These are phyloP conservation scores for Adansonia grandidieri DNA, from an alignment of 441 rosid genomes.

Conservation along the genomic window DNA sequence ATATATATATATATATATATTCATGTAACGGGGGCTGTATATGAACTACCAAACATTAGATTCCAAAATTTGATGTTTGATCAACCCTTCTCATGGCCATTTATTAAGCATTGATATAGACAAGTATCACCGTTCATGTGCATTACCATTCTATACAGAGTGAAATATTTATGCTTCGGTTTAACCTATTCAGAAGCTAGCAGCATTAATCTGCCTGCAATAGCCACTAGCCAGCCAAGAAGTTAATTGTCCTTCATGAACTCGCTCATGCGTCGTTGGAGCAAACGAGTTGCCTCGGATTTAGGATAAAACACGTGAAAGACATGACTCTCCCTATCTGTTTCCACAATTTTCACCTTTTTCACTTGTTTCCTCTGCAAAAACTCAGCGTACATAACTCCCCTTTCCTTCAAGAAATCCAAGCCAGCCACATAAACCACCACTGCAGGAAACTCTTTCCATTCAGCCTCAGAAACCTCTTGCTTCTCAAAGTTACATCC, in stretches of 20 bases:
- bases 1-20: too few relatives aligned
- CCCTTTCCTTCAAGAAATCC: slow-evolving; percentile 70
- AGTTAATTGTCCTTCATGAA: slow-evolving; percentile 42
- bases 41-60: neutral
- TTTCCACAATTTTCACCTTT: slow-evolving; percentile 45
- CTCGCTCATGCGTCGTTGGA: slow-evolving; percentile 54
- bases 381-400: slow-evolving; percentile 50
- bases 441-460: slow-evolving; percentile 51
- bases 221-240: neutral
- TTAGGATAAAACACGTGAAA: slow-evolving; percentile 52
- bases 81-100: neutral
- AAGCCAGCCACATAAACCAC: slow-evolving; percentile 51
- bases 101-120: neutral
- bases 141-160: slow-evolving; percentile 2
- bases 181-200: slow-evolving; percentile 7
- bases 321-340: slow-evolving; percentile 50
- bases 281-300: slow-evolving; percentile 49
- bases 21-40: neutral
- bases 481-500: slow-evolving; percentile 56
- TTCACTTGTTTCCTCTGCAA: slow-evolving; percentile 46
- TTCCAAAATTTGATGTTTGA: neutral
- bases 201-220: neutral
- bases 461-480: slow-evolving; percentile 36
- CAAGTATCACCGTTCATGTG: neutral
- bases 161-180: neutral